phyloP scores from a whole-genome alignment of 495 filamentous ascomycete genomes.

The Cudoniella acicularis region DNA sequence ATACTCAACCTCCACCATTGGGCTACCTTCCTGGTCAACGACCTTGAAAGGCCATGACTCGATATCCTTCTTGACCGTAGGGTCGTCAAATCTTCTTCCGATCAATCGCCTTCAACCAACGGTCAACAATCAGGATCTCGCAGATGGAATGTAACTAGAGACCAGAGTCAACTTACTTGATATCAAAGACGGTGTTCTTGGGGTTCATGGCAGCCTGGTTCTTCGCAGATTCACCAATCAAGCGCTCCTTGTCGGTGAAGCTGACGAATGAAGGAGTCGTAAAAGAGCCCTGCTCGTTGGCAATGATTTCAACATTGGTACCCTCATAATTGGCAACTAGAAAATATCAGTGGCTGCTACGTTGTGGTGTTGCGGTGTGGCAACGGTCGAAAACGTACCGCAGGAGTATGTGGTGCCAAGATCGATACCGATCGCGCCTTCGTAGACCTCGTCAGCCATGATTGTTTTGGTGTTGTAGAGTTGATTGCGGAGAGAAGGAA shows the following conservation, averaged over 20 bases:
- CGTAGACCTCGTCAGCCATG: constrained; percentile 97
- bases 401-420: constrained; percentile 96
- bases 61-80: constrained; percentile 95
- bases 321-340: constrained; percentile 95
- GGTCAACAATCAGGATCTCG: constrained; percentile 1
- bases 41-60: constrained; percentile 99
- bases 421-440: constrained; percentile 99
- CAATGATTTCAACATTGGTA: constrained; percentile 98
- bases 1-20: constrained; percentile 91
- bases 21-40: constrained; percentile 82
- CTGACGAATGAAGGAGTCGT: constrained; percentile 98
- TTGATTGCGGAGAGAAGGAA: constrained; percentile 10
- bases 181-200: constrained; percentile 95
- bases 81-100: constrained; percentile 89
- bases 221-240: constrained; percentile 99
- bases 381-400: constrained; percentile 30
- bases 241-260: constrained; percentile 96
- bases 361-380: neutral
- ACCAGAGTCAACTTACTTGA: constrained; percentile 57
- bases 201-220: constrained; percentile 99
- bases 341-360: constrained; percentile 3
- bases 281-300: constrained; percentile 99
- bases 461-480: constrained; percentile 25
- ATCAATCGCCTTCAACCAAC: constrained; percentile 70
- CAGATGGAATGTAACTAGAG: neutral